phyloP scores from a whole-genome alignment of 2,329 filamentous ascomycete genomes.

The Botrytis pseudocinerea region DNA sequence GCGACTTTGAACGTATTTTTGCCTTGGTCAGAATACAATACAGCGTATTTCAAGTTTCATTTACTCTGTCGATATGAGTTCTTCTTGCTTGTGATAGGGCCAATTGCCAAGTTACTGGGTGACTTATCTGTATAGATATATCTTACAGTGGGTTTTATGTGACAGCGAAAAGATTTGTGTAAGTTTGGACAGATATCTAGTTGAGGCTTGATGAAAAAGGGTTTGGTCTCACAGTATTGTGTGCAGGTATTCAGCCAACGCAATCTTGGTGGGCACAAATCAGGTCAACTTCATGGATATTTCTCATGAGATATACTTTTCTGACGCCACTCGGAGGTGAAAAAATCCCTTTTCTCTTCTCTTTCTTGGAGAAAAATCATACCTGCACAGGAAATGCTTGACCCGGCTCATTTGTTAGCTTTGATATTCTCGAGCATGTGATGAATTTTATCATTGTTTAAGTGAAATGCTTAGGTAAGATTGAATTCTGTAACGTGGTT shows the following conservation, averaged over 20 bases:
- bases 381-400: background rate
- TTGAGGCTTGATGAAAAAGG: background rate
- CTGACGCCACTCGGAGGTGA: accelerated
- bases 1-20: background rate
- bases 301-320: background rate
- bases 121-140: no score
- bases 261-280: background rate
- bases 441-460: background rate
- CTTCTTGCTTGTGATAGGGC: background rate
- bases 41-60: background rate
- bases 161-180: no score
- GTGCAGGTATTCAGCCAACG: background rate
- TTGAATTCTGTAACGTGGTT: accelerated
- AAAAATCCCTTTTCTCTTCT: background rate
- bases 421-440: background rate
- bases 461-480: background rate
- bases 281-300: background rate
- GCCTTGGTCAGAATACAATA: background rate
- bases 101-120: no score
- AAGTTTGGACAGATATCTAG: background rate
- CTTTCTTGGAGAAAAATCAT: background rate
- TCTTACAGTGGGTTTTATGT: background rate
- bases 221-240: background rate
- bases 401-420: background rate
- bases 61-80: background rate